phyloP scores from a whole-genome alignment of 257 asterid species.

The Solanum megistacrolobum region DNA sequence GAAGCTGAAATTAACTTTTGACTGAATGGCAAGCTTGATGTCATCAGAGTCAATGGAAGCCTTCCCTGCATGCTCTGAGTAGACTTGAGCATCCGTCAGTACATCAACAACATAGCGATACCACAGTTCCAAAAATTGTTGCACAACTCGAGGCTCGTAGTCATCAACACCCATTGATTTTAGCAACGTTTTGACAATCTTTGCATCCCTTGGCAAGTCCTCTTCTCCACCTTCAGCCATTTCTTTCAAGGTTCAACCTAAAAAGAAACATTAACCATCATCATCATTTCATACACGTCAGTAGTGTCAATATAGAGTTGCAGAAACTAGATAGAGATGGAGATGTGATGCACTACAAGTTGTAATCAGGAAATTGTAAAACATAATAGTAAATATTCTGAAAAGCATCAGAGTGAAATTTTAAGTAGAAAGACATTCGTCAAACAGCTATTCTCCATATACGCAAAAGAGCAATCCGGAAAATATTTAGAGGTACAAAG shows the following conservation, averaged over 20 bases:
- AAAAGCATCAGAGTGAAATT: neutral
- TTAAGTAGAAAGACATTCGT: neutral
- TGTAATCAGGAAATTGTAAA: neutral
- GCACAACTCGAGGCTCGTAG: constrained; percentile 74
- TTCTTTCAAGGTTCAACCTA: neutral
- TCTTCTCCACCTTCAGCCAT: constrained; percentile 77
- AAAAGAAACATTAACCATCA: neutral
- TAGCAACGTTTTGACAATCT: constrained; percentile 63
- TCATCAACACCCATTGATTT: constrained; percentile 92
- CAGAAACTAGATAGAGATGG: neutral
- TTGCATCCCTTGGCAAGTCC: constrained; percentile 81
- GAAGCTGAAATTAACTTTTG: constrained; percentile 82
- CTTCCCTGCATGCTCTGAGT: constrained; percentile 82
- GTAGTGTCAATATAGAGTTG: neutral
- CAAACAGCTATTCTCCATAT: neutral
- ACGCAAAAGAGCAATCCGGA: neutral
- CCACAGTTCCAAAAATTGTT: constrained; percentile 79
- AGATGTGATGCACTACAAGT: neutral
- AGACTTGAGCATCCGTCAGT: constrained; percentile 69
- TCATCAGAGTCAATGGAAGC: constrained; percentile 67
- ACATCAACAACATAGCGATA: constrained; percentile 73
- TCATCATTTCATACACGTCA: neutral
- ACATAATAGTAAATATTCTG: neutral
- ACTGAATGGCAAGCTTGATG: constrained; percentile 75
- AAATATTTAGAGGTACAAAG: neutral